Percentiles rank a stretch among this genome's conserved stretches.
Conservation (phyloP, 2,329 filamentous ascomycete genomes). For the Thelonectria discophora region DNA sequence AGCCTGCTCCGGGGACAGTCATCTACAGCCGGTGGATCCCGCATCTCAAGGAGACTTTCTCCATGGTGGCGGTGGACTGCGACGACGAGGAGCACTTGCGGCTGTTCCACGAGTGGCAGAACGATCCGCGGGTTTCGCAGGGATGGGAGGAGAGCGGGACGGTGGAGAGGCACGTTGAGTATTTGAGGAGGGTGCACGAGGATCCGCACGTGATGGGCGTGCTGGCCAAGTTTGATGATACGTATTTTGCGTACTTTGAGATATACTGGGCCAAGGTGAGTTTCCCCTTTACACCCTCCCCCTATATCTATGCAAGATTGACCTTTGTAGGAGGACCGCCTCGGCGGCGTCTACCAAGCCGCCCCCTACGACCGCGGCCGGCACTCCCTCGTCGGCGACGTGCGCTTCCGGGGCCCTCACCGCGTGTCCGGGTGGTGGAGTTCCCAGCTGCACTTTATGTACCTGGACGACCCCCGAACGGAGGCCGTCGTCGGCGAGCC, state of each 20-base stretch:
- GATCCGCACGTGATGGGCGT: slow-evolving; percentile 78
- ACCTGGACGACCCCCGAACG: slow-evolving; percentile 68
- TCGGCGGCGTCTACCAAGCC: slow-evolving; percentile 65
- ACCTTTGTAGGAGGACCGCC: slow-evolving; percentile 64
- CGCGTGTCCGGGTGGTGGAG: slow-evolving; percentile 70
- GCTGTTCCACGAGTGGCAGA: slow-evolving; percentile 83
- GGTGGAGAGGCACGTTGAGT: slow-evolving; percentile 76
- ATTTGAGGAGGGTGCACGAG: slow-evolving; percentile 72
- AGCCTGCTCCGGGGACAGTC: slow-evolving; percentile 74
- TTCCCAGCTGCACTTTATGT: slow-evolving; percentile 69
- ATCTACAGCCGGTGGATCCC: slow-evolving; percentile 84
- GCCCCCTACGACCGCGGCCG: slow-evolving; percentile 67
- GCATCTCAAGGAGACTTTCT: slow-evolving; percentile 78
- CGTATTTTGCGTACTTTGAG: slow-evolving; percentile 80
- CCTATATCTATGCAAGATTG: no score
- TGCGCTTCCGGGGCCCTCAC: slow-evolving; percentile 67
- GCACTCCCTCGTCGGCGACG: slow-evolving; percentile 67
- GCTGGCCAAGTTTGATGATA: slow-evolving; percentile 75
- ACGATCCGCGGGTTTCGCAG: slow-evolving; percentile 81
- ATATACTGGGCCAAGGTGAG: slow-evolving; percentile 74
- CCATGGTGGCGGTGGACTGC: slow-evolving; percentile 78
- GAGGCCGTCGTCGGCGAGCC: slow-evolving; percentile 72
- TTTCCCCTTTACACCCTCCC: no score
- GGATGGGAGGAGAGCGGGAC: slow-evolving; percentile 85
- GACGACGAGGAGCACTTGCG: slow-evolving; percentile 69